Evolutionary conservation across 2,329 filamentous ascomycete species (phyloP).

Genomic region (Aureobasidium zeae): DNA sequence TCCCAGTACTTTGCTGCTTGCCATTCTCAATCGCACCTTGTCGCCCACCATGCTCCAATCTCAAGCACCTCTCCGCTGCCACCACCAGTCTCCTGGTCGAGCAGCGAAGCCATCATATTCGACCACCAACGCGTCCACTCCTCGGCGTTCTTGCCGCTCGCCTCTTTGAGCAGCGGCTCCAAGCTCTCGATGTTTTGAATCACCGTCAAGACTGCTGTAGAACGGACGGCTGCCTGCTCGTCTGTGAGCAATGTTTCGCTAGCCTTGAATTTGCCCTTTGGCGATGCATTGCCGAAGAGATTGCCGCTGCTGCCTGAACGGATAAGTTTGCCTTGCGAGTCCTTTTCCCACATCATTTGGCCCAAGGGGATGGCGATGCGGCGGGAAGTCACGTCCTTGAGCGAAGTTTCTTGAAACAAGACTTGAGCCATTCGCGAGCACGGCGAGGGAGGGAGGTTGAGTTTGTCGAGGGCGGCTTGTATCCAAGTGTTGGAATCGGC

Average conservation of each 20-base stretch:
- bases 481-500: slow-evolving; percentile 80
- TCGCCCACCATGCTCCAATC: slow-evolving; percentile 56
- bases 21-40: slow-evolving; percentile 33
- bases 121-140: slow-evolving; percentile 89
- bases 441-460: slow-evolving; percentile 62
- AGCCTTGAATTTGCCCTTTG: slow-evolving; percentile 20
- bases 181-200: slow-evolving; percentile 77
- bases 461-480: slow-evolving; percentile 61
- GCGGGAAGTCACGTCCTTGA: slow-evolving; percentile 60
- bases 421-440: slow-evolving; percentile 69
- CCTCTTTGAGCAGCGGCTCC: slow-evolving; percentile 72
- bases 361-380: slow-evolving; percentile 80
- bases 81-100: slow-evolving; percentile 63
- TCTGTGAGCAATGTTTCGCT: slow-evolving; percentile 21
- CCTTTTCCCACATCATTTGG: slow-evolving; percentile 70
- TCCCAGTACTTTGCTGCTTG: not conserved
- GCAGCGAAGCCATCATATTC: slow-evolving; percentile 75
- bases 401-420: slow-evolving; percentile 70
- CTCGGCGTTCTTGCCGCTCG: slow-evolving; percentile 76
- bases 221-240: slow-evolving; percentile 62
- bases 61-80: slow-evolving; percentile 77
- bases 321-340: slow-evolving; percentile 30
- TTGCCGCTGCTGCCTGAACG: slow-evolving; percentile 19
- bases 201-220: slow-evolving; percentile 71
- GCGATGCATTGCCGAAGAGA: slow-evolving; percentile 17